phyloP scores from a whole-genome alignment of 441 rosid species.

The Brassica balearica region DNA sequence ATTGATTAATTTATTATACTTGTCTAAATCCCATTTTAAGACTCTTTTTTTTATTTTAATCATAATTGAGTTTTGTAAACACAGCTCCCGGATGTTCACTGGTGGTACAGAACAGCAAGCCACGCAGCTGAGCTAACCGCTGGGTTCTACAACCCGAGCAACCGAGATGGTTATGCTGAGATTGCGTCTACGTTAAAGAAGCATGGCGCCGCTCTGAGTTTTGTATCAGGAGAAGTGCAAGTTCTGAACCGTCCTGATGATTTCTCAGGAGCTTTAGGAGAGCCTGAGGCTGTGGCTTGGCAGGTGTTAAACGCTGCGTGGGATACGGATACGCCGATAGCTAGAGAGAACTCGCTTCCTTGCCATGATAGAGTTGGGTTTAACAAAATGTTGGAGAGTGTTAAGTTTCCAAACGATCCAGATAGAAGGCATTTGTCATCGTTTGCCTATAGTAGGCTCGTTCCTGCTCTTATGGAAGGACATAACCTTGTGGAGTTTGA shows the following conservation, averaged over 20 bases:
- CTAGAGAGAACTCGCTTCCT: conserved; percentile 77
- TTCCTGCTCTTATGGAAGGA: conserved; percentile 79
- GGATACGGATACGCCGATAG: conserved; percentile 68
- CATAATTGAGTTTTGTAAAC: conserved; percentile 54
- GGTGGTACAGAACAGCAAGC: conserved; percentile 98
- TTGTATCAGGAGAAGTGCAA: conserved; percentile 64
- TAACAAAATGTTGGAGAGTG: conserved; percentile 77
- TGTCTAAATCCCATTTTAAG: conserved; percentile 20
- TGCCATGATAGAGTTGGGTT: conserved; percentile 76
- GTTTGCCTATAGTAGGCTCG: conserved; percentile 82
- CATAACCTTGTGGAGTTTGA: conserved; percentile 81
- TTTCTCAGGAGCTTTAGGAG: conserved; percentile 60
- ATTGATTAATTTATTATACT: conserved; percentile 39
- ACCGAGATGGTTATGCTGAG: conserved; percentile 90
- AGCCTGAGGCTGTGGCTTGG: conserved; percentile 86
- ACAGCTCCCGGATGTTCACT: conserved; percentile 94
- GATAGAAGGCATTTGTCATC: conserved; percentile 78
- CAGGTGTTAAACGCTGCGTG: conserved; percentile 96
- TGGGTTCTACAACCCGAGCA: conserved; percentile 93
- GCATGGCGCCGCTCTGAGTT: conserved; percentile 75
- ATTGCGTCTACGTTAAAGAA: conserved; percentile 72
- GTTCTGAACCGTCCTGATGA: conserved; percentile 67
- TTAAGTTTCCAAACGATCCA: conserved; percentile 83
- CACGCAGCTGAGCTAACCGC: conserved; percentile 97
- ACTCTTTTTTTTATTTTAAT: conserved; percentile 17